phyloP scores from a whole-genome alignment of 306 rosid species.

The Coriaria nepalensis region DNA sequence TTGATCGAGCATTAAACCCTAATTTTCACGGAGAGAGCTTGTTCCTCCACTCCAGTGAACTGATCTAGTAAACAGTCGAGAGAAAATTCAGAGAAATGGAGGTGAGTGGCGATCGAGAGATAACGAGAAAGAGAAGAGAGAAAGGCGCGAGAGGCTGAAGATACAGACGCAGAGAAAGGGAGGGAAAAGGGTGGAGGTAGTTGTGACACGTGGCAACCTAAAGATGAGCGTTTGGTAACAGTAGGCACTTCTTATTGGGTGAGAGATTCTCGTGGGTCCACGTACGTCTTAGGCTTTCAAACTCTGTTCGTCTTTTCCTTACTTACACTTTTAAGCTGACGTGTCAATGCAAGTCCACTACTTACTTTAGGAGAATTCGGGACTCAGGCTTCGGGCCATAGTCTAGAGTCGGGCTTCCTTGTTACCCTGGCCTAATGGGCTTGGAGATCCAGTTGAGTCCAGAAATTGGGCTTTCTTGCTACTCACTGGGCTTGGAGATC shows the following conservation, averaged over 20 bases:
- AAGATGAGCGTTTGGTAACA: conserved; percentile 27
- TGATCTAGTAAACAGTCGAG: background rate
- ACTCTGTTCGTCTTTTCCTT: background rate
- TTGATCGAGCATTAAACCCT: conserved; percentile 22
- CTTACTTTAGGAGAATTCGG: background rate
- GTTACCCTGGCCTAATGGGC: too few species aligned
- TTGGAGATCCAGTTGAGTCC: too few species aligned
- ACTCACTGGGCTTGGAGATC: too few species aligned
- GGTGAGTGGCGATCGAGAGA: conserved; percentile 1
- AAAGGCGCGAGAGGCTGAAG: conserved; percentile 9
- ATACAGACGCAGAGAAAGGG: background rate
- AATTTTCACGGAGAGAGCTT: conserved; percentile 25
- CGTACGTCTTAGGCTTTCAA: background rate
- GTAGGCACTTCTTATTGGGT: conserved; percentile 38
- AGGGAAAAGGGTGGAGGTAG: conserved; percentile 28
- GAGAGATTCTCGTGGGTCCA: conserved; percentile 8
- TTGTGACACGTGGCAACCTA: conserved; percentile 50
- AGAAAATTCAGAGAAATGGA: background rate
- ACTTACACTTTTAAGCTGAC: conserved; percentile 7
- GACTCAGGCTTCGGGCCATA: too few species aligned
- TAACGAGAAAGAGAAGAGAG: conserved; percentile 11
- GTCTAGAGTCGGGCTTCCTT: too few species aligned
- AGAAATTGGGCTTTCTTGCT: too few species aligned
- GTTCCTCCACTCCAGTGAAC: too few species aligned
- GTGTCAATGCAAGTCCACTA: conserved; percentile 1